Percentiles rank a stretch among this genome's conserved stretches.
These are phyloP conservation scores for Schizophyllum amplum DNA, from an alignment of 1,284 basidiomycete species.

Conservation along the genomic window DNA sequence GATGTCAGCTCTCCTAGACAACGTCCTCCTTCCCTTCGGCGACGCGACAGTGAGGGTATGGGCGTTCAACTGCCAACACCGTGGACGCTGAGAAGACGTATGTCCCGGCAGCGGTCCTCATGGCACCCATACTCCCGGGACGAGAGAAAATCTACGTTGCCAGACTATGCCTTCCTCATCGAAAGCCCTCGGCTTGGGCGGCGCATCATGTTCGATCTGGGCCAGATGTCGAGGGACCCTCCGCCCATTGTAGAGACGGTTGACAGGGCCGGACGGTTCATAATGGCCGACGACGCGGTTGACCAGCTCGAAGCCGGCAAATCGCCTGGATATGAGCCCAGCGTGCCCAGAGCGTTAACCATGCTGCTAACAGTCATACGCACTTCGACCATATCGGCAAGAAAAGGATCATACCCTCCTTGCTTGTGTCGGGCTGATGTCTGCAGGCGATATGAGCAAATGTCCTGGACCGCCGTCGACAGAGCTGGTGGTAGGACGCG, in stretches of 20 bases:
- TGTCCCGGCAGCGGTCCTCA: neutral
- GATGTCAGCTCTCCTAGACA: no score
- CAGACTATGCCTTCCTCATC: constrained; percentile 11
- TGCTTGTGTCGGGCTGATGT: neutral
- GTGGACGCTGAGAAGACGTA: neutral
- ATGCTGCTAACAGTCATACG: constrained; percentile 7
- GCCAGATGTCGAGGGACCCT: constrained; percentile 5
- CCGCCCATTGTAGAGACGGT: constrained; percentile 3
- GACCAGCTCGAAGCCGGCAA: constrained; percentile 8
- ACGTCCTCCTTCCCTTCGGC: neutral
- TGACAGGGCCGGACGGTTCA: neutral
- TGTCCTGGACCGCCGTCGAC: constrained; percentile 10
- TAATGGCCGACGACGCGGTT: constrained; percentile 7
- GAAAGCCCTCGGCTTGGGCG: constrained; percentile 4
- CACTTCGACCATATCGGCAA: constrained; percentile 12
- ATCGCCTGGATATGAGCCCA: no score
- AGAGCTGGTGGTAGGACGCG: constrained; percentile 11
- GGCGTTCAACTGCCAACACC: neutral
- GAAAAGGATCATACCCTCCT: neutral
- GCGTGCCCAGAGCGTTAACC: no score
- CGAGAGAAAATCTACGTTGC: neutral
- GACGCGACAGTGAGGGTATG: neutral
- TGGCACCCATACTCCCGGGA: neutral
- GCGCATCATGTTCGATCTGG: constrained; percentile 12
- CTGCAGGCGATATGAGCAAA: constrained; percentile 12